phyloP scores from a whole-genome alignment of 1,284 basidiomycete genomes.

The Ceratobasidium sp. region DNA sequence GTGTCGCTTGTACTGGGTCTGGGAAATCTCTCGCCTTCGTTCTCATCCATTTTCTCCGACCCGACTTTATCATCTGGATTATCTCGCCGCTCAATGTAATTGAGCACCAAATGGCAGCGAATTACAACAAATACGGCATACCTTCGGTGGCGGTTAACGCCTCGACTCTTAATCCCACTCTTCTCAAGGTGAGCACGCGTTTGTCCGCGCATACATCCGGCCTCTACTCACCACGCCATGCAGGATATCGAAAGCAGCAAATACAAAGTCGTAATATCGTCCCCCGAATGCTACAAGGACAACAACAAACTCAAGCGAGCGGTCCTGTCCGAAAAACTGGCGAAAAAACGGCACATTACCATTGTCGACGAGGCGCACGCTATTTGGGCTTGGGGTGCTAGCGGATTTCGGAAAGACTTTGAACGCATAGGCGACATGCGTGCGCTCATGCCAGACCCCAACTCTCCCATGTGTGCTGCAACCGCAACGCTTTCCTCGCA shows the following conservation, averaged over 20 bases:
- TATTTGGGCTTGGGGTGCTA: not conserved
- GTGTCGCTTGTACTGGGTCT: slow-evolving; percentile 5
- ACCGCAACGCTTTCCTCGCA: not conserved
- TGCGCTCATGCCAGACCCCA: not conserved
- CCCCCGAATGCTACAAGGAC: not conserved
- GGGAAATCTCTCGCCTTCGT: slow-evolving; percentile 11
- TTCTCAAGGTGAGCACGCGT: not conserved
- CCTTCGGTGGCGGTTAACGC: not conserved
- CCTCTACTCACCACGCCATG: not conserved
- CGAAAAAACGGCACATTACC: not conserved
- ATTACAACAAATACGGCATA: not conserved
- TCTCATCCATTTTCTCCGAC: not conserved
- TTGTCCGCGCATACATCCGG: not conserved
- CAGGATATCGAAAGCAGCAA: not conserved
- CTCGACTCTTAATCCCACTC: not conserved
- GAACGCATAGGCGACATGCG: not conserved
- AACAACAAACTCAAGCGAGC: not conserved
- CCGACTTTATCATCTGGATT: not conserved
- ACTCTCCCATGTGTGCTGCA: not conserved
- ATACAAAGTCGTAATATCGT: slow-evolving; percentile 5
- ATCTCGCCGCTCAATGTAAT: not conserved
- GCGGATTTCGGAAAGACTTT: not conserved
- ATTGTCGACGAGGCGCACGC: not conserved
- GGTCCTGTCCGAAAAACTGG: not conserved
- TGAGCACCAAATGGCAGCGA: not conserved